Conservation (phyloP, 2,329 filamentous ascomycete genomes). For the Trichophyton schoenleinii region DNA sequence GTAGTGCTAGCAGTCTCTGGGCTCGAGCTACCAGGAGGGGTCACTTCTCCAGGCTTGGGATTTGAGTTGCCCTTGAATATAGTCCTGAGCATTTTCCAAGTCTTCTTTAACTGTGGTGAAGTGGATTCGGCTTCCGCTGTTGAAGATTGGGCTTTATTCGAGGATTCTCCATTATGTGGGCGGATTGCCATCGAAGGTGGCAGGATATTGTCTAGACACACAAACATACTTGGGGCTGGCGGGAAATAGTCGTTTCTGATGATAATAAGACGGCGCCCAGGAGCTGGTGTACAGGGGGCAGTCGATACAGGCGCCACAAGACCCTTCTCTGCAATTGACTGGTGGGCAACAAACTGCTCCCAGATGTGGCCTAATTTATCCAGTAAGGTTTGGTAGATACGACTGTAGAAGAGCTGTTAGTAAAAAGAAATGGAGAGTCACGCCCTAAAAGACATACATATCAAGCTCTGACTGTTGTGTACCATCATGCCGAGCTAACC, state of each 20-base stretch:
- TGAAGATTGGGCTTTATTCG: conserved; percentile 15
- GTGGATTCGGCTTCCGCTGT: conserved; percentile 14
- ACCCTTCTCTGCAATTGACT: conserved; percentile 50
- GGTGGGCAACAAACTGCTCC: conserved; percentile 67
- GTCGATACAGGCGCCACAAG: conserved; percentile 54
- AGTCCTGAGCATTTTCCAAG: conserved; percentile 42
- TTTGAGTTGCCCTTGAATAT: conserved; percentile 37
- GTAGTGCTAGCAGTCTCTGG: conserved; percentile 4
- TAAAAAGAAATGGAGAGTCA: conserved; percentile 11
- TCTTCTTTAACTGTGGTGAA: conserved; percentile 25
- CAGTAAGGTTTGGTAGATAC: conserved; percentile 56
- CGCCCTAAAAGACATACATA: conserved; percentile 41
- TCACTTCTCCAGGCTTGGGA: conserved; percentile 33
- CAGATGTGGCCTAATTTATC: conserved; percentile 59
- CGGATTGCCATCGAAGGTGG: conserved; percentile 19
- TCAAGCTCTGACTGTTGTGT: conserved; percentile 50
- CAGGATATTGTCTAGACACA: conserved; percentile 23
- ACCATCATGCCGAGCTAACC: conserved; percentile 64
- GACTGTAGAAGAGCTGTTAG: conserved; percentile 34
- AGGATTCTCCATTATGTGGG: conserved; percentile 22
- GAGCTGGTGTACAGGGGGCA: conserved; percentile 70
- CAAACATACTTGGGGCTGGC: conserved; percentile 41
- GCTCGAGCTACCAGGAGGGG: conserved; percentile 25
- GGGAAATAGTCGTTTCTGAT: conserved; percentile 63
- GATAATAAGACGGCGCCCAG: conserved; percentile 76